A percentile compares a stretch with the other conserved stretches of the same genome.
Conservation (phyloP, 345 rosid genomes). For the Linum lewisii region DNA sequence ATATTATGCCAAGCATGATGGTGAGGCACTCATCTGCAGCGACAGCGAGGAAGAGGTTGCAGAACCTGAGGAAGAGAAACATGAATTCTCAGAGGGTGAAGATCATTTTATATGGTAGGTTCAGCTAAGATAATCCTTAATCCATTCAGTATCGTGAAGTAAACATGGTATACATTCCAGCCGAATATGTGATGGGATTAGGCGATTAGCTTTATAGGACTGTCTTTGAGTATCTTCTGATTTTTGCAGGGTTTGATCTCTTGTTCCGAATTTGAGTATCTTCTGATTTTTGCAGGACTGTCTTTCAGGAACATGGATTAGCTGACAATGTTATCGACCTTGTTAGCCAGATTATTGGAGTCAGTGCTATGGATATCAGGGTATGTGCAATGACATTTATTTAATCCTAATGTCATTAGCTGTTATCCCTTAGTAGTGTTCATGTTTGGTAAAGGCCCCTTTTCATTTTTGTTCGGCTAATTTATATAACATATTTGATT, state of each 20-base stretch:
- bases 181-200: neutral
- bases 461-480: constrained; percentile 3
- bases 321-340: constrained; percentile 52
- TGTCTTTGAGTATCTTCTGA: neutral
- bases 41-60: constrained; percentile 87
- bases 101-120: constrained; percentile 76
- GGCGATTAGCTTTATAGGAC: neutral
- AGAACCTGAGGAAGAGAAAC: constrained; percentile 78
- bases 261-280: too few relatives aligned
- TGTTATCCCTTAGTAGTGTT: neutral
- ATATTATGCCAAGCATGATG: constrained; percentile 88
- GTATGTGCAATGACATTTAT: constrained; percentile 27
- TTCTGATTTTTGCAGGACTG: constrained; percentile 69
- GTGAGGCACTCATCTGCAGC: constrained; percentile 88
- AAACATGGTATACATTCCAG: neutral
- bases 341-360: constrained; percentile 63
- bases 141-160: neutral
- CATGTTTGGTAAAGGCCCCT: constrained; percentile 12
- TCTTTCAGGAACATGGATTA: constrained; percentile 65
- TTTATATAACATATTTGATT: constrained; percentile 13
- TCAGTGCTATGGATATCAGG: constrained; percentile 55
- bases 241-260: too few relatives aligned
- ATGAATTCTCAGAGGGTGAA: constrained; percentile 71
- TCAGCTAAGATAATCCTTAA: constrained; percentile 2
- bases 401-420: constrained; percentile 5